These are phyloP conservation scores for Monosporascus sp. DNA, from an alignment of 2,329 filamentous ascomycete genomes.

Conservation along the genomic window DNA sequence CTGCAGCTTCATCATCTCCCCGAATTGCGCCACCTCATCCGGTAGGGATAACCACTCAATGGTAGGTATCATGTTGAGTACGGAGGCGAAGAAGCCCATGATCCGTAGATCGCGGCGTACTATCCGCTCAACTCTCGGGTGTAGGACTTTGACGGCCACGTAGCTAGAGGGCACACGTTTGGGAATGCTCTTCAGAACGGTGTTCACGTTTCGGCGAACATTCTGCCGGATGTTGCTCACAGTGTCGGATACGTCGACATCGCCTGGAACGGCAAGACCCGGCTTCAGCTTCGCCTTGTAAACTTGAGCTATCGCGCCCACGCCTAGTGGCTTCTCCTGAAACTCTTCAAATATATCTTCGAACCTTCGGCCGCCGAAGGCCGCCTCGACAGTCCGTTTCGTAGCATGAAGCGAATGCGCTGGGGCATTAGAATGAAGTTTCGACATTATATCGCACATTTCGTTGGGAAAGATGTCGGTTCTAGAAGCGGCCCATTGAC, in stretches of 20 bases:
- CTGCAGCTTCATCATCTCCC: conserved; percentile 98
- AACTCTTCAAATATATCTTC: conserved; percentile 97
- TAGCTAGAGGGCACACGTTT: conserved; percentile 83
- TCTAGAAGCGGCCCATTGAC: conserved; percentile 96
- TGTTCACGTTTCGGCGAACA: conserved; percentile 77
- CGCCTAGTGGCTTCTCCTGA: conserved; percentile 79
- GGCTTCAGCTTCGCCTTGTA: conserved; percentile 92
- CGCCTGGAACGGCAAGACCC: conserved; percentile 61
- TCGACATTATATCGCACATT: conserved; percentile 90
- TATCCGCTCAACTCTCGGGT: conserved; percentile 83
- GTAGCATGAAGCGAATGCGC: conserved; percentile 82
- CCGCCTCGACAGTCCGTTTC: conserved; percentile 70
- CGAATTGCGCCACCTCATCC: conserved; percentile 89
- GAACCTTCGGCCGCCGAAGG: conserved; percentile 75
- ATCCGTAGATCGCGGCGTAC: conserved; percentile 89
- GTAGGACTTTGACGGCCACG: conserved; percentile 92
- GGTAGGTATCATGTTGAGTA: conserved; percentile 83
- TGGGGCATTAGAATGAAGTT: conserved; percentile 88
- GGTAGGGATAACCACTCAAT: conserved; percentile 97
- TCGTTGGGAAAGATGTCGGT: conserved; percentile 93
- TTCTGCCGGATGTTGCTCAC: conserved; percentile 58
- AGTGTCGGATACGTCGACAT: conserved; percentile 48
- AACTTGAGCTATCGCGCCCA: conserved; percentile 94
- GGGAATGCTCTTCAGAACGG: conserved; percentile 79
- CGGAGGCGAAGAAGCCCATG: conserved; percentile 83